Base-by-base conservation (phyloP, 2,329 filamentous ascomycete genomes). In the Sclerotinia glacialis region DNA sequence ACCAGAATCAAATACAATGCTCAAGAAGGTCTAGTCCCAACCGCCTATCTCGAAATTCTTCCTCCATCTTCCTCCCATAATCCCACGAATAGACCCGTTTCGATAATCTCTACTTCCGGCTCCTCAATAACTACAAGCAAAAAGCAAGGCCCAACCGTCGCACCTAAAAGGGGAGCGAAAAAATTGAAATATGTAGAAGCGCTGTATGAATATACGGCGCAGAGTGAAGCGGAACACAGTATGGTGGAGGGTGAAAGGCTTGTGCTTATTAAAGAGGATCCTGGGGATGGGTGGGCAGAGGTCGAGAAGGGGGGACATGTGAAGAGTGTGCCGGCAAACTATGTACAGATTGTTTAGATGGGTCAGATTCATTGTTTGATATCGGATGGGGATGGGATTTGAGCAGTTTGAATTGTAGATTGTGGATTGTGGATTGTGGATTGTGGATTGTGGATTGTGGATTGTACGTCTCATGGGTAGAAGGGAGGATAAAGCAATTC, bases 241-340 rank as follows among this genome's bases (percentile, higher is more conserved):
- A 99, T 99, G 92, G 77, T 78, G 0, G 94, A 96, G 78, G 95
- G 95, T 0, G 95, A 99, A 78, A 85, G 88, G 62, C 96, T 99
- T 74, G 93, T 99, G 49, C 82, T 99, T 42, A 87, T 97, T 69
- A 93, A 89, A 74, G 88, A 91, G 66, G 94, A 98, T 76, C 85
- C 88, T 0, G 95, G 95, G 1, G 95, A 98, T 80, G 95, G 95
- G 0, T 99, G 95, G 95, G 92, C 89, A 37, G 95, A 98, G 80
- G 95, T 99, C 23, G 95, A 98, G 80, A 93, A 92, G 78, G 93
- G 92, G 23, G 93, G 93, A 1, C 82, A 88, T 50, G 92, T 89
- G 59, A 93, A 88, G 76, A 97, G 93, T 77, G 95, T 99, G 64
- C 95, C 95, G 55, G 93, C 93, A 47, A 96, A 92, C 78, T 99